Evolutionary conservation across 1,139 yeast genomes (phyloP), one percentile per base, ranked within the genome.

Genomic region (Candida glucosophila): DNA sequence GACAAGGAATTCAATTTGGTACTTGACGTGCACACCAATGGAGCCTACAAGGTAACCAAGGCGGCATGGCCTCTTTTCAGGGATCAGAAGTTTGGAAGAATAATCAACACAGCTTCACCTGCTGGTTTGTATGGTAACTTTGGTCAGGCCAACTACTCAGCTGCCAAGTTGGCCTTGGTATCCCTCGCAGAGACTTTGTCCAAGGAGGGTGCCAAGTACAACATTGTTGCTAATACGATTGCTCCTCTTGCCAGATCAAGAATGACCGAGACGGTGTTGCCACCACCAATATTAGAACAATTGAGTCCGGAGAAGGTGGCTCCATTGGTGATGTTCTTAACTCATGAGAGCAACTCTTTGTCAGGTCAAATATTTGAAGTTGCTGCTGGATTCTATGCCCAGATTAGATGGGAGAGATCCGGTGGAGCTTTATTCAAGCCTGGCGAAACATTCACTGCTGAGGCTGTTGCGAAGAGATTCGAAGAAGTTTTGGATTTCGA

Each of bases 111-210:
- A 12, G 77, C 95, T 23, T 86, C 96, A 5, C 96, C 97, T 14
- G 97, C 97, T 25, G 97, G 97, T 19, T 67, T 90, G 39, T 90
- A 81, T 52, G 98, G 98, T 40, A 86, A 86, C 62, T 90, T 86
- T 58, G 98, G 98, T 29, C 98, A 90, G 58, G 75, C 95, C 25
- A 90, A 90, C 62, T 90, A 90, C 59, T 77, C 95, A 3, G 92
- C 95, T 22, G 97, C 96, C 23, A 90, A 90, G 58, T 62, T 82
- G 36, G 97, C 85, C 14, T 65, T 86, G 31, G 81, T 88, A 33
- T 96, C 96, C 12, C 76, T 90, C 46, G 80, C 94, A 25, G 95
- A 90, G 58, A 85, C 97, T 15, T 70, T 88, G 43, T 95, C 97
- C 21, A 86, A 85, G 59, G 98, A 90, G 58, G 98, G 98, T 40